phyloP scores from a whole-genome alignment of 768 basidiomycete genomes.

The Panus rudis region DNA sequence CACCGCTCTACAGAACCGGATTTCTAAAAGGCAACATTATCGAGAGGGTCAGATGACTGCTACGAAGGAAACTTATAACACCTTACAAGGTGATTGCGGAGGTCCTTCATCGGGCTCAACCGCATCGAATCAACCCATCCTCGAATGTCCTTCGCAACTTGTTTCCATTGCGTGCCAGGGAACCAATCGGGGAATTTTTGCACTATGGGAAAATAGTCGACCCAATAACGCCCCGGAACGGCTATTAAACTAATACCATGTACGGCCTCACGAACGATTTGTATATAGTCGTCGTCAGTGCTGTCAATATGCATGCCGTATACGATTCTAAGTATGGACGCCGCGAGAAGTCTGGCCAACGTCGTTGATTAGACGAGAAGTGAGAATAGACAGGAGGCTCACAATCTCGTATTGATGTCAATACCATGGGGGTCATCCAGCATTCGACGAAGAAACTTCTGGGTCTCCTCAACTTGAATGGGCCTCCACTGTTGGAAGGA shows the following conservation, averaged over 20 bases:
- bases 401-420: constrained; percentile 4
- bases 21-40: background rate
- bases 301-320: background rate
- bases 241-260: constrained; percentile 12
- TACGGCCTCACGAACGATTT: constrained; percentile 29
- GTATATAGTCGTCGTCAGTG: constrained; percentile 34
- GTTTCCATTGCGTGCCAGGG: background rate
- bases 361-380: background rate
- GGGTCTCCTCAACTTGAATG: constrained; percentile 4
- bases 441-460: constrained; percentile 7
- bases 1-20: background rate
- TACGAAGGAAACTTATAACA: background rate
- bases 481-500: constrained; percentile 2
- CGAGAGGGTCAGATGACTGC: background rate
- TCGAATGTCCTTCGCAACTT: too few species aligned
- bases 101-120: too few species aligned
- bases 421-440: constrained; percentile 1
- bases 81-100: background rate
- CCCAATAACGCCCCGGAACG: background rate
- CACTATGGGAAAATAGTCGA: background rate
- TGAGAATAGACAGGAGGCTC: background rate
- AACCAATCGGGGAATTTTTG: background rate
- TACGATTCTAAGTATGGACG: background rate
- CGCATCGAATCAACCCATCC: too few species aligned
- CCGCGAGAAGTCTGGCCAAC: background rate